Evolutionary conservation across 1,284 basidiomycete genomes (phyloP), one percentile per base, ranked within the genome.

Genomic region (Mycena citricolor): DNA sequence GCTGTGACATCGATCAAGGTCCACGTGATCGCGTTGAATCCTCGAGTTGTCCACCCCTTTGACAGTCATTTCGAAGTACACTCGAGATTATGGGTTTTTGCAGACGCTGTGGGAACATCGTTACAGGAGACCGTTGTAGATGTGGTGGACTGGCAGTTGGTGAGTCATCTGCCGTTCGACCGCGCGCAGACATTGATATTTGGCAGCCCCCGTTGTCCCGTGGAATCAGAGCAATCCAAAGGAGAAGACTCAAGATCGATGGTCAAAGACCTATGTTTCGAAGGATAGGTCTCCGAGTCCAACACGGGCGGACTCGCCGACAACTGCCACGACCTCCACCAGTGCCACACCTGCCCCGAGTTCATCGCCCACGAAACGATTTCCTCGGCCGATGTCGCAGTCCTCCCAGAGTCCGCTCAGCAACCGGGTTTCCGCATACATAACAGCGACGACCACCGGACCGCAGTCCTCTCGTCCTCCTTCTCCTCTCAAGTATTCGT

Each of bases 21-120:
- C 11, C 52, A 55, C 51, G 53, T 58, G 55, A 51, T 45, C 47
- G 49, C 41, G 52, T 44, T 45, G 13, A 40, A 44, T 33, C 49
- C 39, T 42, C 41, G 24, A 41, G 16, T 28, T 47, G 19, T 19
- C 40, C 39, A 30, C 38, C 39, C 32, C 32, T 39, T n/a, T n/a
- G n/a, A n/a, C n/a, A n/a, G n/a, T n/a, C 38, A 23, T 20, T 17
- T 39, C 21, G 21, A 39, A 29, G 44, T 44, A 31, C 32, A 25
- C 37, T 42, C n/a, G n/a, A n/a, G n/a, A 17, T 23, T 21, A 89
- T 90, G 86, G 84, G 82, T 20, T 90, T 89, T 55, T 90, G 87
- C 65, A 74, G 84, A 51, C 73, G 84, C 62, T 90, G 86, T 56
- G 87, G 86, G 49, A 83, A 89, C 52, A 88, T 90, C 49, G 86